phyloP scores from a whole-genome alignment of 2,329 filamentous ascomycete species.

The Pestalotiopsis sp. region DNA sequence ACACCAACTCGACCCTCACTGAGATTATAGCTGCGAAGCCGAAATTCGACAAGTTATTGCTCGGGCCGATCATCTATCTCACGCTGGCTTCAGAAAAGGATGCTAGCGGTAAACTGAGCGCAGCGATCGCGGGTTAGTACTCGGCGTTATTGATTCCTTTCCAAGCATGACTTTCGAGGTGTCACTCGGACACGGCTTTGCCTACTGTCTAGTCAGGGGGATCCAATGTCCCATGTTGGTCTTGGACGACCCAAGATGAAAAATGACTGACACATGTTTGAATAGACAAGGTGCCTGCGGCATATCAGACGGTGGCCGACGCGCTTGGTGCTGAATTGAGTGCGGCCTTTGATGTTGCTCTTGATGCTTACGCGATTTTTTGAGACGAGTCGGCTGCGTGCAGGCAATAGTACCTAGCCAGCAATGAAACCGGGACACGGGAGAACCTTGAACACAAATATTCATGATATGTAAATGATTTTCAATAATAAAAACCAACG shows the following conservation, averaged over 20 bases:
- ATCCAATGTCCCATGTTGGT: too few species aligned
- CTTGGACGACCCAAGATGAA: too few species aligned
- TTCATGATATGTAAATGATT: too few species aligned
- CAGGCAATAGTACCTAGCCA: too few species aligned
- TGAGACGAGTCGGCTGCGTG: not conserved
- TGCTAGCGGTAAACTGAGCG: constrained; percentile 40
- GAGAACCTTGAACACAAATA: too few species aligned
- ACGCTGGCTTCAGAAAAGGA: constrained; percentile 42
- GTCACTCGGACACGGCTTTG: too few species aligned
- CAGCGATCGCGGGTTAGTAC: constrained; percentile 30
- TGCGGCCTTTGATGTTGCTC: constrained; percentile 39
- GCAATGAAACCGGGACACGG: too few species aligned
- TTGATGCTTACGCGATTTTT: constrained; percentile 32
- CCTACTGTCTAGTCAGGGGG: too few species aligned
- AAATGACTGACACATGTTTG: too few species aligned
- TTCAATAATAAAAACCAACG: too few species aligned
- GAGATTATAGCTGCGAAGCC: constrained; percentile 41
- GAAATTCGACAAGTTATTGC: constrained; percentile 45
- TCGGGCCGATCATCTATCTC: constrained; percentile 45
- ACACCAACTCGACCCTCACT: constrained; percentile 41
- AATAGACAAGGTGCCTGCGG: constrained; percentile 39
- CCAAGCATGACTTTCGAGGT: too few species aligned
- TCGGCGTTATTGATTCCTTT: too few species aligned
- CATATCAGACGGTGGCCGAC: constrained; percentile 34
- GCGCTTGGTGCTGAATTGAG: constrained; percentile 40